Evolutionary conservation across 129 eudicot genomes (phyloP).

Genomic region (Centrapalus pauciflorus): DNA sequence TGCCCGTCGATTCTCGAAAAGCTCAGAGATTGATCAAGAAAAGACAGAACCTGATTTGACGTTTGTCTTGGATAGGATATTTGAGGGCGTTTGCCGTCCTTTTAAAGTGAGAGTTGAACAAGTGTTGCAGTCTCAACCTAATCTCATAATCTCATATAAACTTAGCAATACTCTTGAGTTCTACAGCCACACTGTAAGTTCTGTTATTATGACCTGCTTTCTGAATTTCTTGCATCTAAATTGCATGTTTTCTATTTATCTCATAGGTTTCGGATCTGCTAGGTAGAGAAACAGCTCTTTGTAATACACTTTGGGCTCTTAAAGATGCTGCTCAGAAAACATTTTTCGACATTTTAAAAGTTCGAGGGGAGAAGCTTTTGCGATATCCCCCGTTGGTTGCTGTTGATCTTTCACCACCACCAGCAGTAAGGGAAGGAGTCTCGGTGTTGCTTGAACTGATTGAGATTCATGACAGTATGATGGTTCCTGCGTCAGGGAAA

Average conservation of each 20-base stretch:
- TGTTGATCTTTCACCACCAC: slow-evolving; percentile 96
- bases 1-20: slow-evolving; percentile 51
- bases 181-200: slow-evolving; percentile 82
- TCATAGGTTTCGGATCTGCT: slow-evolving; percentile 79
- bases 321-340: slow-evolving; percentile 97
- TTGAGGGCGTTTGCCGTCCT: slow-evolving; percentile 96
- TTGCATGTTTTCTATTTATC: neutral
- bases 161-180: slow-evolving; percentile 92
- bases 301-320: slow-evolving; percentile 81
- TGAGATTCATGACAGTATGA: slow-evolving; percentile 79
- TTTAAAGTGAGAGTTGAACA: slow-evolving; percentile 98
- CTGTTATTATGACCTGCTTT: neutral
- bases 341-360: slow-evolving; percentile 79
- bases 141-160: slow-evolving; percentile 81
- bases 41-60: slow-evolving; percentile 74
- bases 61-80: slow-evolving; percentile 89
- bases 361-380: slow-evolving; percentile 90
- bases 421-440: slow-evolving; percentile 86
- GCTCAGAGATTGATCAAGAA: slow-evolving; percentile 43
- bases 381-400: slow-evolving; percentile 86
- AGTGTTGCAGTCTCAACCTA: slow-evolving; percentile 95
- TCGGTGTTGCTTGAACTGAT: slow-evolving; percentile 73
- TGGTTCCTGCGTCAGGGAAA: slow-evolving; percentile 79
- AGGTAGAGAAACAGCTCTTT: slow-evolving; percentile 89
- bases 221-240: neutral